phyloP scores from a whole-genome alignment of 305 asterid genomes.

The Fraxinus sp. region DNA sequence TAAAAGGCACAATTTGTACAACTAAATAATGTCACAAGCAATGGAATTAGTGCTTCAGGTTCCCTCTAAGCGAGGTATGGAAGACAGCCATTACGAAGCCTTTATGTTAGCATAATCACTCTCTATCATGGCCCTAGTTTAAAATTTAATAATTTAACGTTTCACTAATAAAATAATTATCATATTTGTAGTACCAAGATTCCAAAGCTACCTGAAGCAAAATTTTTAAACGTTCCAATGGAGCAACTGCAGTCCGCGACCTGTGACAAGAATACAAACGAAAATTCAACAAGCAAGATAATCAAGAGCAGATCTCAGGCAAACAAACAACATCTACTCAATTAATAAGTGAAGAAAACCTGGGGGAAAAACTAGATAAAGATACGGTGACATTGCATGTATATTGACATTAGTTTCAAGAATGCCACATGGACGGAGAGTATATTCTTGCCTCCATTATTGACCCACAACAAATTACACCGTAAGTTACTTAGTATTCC shows the following conservation, averaged over 20 bases:
- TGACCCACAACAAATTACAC: neutral
- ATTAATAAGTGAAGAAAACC: neutral
- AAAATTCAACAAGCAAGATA: neutral
- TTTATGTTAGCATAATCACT: neutral
- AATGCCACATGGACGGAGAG: neutral
- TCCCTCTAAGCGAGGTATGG: conserved; percentile 17
- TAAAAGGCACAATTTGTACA: neutral
- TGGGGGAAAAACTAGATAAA: neutral
- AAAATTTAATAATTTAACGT: neutral
- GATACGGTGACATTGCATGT: neutral
- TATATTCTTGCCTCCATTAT: neutral
- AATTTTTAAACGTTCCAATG: conserved; percentile 82
- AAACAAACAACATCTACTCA: neutral
- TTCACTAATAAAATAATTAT: neutral
- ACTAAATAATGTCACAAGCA: neutral
- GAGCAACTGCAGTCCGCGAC: conserved; percentile 91
- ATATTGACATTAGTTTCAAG: neutral
- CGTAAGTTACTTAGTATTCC: neutral
- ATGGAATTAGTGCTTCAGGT: neutral
- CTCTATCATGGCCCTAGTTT: neutral
- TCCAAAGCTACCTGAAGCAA: conserved; percentile 61
- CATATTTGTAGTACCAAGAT: neutral
- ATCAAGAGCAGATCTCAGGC: neutral
- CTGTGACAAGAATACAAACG: conserved; percentile 43
- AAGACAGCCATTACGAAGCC: neutral